These are phyloP conservation scores for Lavandula angustifolia DNA, from an alignment of 257 asterid species.

Conservation along the genomic window DNA sequence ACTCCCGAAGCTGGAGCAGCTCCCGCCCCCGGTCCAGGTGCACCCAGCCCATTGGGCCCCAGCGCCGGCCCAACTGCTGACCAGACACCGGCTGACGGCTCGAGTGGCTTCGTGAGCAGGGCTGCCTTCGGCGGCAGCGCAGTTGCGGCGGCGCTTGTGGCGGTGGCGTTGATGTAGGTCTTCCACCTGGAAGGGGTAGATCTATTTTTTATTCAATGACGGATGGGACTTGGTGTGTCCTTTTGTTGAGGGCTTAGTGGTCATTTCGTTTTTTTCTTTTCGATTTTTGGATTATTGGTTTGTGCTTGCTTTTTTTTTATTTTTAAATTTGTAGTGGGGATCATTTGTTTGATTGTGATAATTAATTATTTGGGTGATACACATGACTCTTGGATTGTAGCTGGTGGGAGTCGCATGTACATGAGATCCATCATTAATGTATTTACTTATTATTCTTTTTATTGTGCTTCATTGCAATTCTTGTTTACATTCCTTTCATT, in stretches of 20 bases:
- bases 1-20: background rate
- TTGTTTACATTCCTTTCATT: background rate
- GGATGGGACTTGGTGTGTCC: conserved; percentile 47
- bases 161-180: conserved; percentile 61
- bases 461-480: background rate
- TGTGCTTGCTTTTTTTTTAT: conserved; percentile 25
- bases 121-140: conserved; percentile 61
- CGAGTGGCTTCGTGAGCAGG: conserved; percentile 44
- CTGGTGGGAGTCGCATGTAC: conserved; percentile 41
- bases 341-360: conserved; percentile 35
- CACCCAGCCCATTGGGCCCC: conserved; percentile 30
- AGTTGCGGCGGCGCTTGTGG: conserved; percentile 52
- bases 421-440: conserved; percentile 31
- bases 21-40: conserved; percentile 37
- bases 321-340: background rate
- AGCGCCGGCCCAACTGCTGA: conserved; percentile 36
- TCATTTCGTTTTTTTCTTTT: background rate
- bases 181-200: conserved; percentile 36
- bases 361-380: conserved; percentile 38
- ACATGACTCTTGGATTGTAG: conserved; percentile 26
- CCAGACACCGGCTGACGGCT: conserved; percentile 41
- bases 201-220: conserved; percentile 34
- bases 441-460: conserved; percentile 32
- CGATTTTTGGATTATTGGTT: conserved; percentile 1
- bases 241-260: conserved; percentile 24